Evolutionary conservation across 2,329 filamentous ascomycete genomes (phyloP).

Genomic region (Trichoderma koningiopsis): DNA sequence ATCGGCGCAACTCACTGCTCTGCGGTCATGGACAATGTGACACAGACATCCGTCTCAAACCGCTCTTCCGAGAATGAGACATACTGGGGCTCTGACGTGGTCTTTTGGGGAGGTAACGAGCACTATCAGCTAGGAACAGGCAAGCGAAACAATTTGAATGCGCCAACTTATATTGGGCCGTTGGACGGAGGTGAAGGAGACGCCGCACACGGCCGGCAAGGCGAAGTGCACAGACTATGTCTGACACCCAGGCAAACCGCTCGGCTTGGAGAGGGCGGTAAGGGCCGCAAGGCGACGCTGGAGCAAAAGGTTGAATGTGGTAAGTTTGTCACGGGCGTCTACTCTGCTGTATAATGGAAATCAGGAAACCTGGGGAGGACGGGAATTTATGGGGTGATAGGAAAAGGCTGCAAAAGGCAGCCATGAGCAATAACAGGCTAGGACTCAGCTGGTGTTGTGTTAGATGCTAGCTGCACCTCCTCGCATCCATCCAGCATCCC

Average conservation of each 20-base stretch:
- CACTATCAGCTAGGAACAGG: conserved; percentile 91
- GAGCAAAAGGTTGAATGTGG: conserved; percentile 92
- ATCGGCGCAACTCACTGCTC: conserved; percentile 80
- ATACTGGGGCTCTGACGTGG: conserved; percentile 84
- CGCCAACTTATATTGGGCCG: conserved; percentile 77
- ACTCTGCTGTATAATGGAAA: conserved; percentile 56
- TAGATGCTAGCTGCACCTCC: neutral
- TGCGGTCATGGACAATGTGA: conserved; percentile 81
- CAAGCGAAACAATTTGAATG: conserved; percentile 76
- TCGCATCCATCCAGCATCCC: neutral
- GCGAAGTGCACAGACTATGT: conserved; percentile 74
- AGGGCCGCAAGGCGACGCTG: conserved; percentile 69
- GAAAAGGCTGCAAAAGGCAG: neutral
- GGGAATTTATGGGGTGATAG: neutral
- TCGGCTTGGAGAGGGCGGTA: conserved; percentile 58
- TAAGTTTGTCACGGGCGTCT: conserved; percentile 77
- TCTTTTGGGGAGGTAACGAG: conserved; percentile 97
- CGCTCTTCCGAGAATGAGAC: conserved; percentile 65
- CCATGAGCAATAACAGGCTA: neutral
- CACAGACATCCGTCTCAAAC: conserved; percentile 60
- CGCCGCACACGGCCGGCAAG: conserved; percentile 58
- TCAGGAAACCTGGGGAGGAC: neutral
- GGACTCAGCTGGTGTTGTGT: conserved; percentile 16
- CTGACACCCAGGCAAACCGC: conserved; percentile 77
- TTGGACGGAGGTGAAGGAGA: conserved; percentile 65